phyloP scores from a whole-genome alignment of 441 rosid genomes.

The Populus tomentosa region DNA sequence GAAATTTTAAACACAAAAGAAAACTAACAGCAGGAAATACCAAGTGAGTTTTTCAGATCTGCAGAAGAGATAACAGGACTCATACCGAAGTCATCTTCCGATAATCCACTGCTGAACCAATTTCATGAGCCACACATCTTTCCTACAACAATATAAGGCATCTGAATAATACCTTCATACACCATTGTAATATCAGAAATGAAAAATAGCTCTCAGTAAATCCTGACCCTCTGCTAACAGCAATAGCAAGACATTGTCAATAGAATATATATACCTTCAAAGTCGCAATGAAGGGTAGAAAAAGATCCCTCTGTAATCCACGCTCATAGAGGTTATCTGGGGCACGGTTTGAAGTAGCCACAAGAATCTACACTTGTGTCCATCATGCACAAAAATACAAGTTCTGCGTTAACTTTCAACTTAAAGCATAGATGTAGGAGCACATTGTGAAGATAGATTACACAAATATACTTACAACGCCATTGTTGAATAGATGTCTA shows the following conservation, averaged over 20 bases:
- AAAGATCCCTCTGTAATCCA: conserved; percentile 96
- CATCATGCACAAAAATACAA: conserved; percentile 26
- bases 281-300: conserved; percentile 81
- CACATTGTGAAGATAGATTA: neutral
- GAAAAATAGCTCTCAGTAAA: neutral
- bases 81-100: conserved; percentile 86
- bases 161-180: conserved; percentile 8
- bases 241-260: neutral
- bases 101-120: conserved; percentile 84
- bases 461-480: conserved; percentile 58
- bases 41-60: conserved; percentile 12
- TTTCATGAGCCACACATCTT: conserved; percentile 74
- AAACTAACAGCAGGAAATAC: conserved; percentile 4
- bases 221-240: neutral
- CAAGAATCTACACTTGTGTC: conserved; percentile 73
- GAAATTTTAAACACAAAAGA: conserved; percentile 9
- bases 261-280: conserved; percentile 50
- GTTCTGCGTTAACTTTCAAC: conserved; percentile 15
- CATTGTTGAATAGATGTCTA: conserved; percentile 71
- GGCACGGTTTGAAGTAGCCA: conserved; percentile 91
- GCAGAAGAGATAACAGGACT: neutral
- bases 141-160: conserved; percentile 41
- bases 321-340: conserved; percentile 93
- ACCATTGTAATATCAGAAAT: neutral
- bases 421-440: neutral